Conservation (phyloP, 176 grass and related monocot genomes). For the Saccharum officinarum region DNA sequence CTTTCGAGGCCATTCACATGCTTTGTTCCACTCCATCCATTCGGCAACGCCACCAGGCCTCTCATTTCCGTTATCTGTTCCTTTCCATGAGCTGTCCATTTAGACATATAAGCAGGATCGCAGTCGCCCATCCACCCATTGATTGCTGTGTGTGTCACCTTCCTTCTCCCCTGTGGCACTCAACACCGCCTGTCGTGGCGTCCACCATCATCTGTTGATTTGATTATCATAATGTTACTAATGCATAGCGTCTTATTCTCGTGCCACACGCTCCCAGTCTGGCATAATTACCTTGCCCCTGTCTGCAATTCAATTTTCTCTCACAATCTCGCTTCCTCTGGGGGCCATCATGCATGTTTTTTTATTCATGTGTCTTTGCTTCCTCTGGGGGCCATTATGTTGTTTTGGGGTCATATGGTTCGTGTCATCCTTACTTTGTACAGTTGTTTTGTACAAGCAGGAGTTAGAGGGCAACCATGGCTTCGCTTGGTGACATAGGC, state of each 20-base stretch:
- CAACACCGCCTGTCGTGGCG: background rate
- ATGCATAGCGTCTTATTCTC: background rate
- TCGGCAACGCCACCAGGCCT: background rate
- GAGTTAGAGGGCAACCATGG: constrained; percentile 47
- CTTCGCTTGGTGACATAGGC: constrained; percentile 59
- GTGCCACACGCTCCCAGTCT: background rate
- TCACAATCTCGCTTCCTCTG: no score
- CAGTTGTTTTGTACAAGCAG: background rate
- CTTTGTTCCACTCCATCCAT: background rate
- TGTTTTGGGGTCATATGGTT: background rate
- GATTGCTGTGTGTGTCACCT: background rate
- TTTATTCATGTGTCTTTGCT: background rate
- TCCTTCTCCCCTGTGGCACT: background rate
- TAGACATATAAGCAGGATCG: background rate
- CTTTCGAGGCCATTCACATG: constrained; percentile 10
- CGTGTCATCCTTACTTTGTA: background rate
- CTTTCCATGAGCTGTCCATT: constrained; percentile 4
- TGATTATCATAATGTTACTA: background rate
- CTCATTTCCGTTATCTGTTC: constrained; percentile 26
- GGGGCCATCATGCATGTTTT: background rate
- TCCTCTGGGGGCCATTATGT: background rate
- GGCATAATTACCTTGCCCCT: background rate
- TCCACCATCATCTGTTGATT: background rate
- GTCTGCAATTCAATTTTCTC: background rate
- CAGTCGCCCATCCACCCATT: background rate